phyloP scores from a whole-genome alignment of 768 basidiomycete genomes.

The Sarcodon sp. region DNA sequence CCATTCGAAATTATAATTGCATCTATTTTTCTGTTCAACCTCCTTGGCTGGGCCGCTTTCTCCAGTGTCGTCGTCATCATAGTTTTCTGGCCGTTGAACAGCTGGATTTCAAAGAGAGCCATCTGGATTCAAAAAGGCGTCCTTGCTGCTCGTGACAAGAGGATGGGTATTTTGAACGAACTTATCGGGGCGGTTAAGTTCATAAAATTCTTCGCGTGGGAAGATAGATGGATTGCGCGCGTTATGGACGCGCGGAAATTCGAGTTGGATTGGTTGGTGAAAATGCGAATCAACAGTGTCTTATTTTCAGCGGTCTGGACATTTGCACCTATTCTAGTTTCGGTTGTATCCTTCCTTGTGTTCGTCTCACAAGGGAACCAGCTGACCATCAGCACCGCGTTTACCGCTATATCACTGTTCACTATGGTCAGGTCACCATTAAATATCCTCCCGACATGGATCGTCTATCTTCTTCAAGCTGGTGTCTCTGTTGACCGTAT shows the following conservation, averaged over 20 bases:
- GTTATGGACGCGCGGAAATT: conserved; percentile 47
- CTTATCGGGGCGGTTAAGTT: conserved; percentile 64
- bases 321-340: conserved; percentile 66
- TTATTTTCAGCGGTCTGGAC: conserved; percentile 65
- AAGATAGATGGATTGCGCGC: conserved; percentile 60
- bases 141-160: conserved; percentile 52
- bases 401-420: conserved; percentile 80
- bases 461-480: conserved; percentile 65
- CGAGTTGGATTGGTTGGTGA: conserved; percentile 72
- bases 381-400: conserved; percentile 69
- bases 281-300: conserved; percentile 59
- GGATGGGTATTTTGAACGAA: conserved; percentile 71
- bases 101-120: conserved; percentile 44
- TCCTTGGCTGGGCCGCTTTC: conserved; percentile 62
- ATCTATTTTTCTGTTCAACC: conserved; percentile 59
- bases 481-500: conserved; percentile 49
- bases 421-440: conserved; percentile 72
- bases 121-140: conserved; percentile 49
- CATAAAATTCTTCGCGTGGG: conserved; percentile 80
- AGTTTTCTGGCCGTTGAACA: conserved; percentile 62
- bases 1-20: conserved; percentile 75
- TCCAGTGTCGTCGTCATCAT: conserved; percentile 60
- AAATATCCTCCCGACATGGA: conserved; percentile 69
- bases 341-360: conserved; percentile 65
- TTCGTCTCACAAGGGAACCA: conserved; percentile 63